Percentiles rank a stretch among this genome's conserved stretches.
phyloP scores from a whole-genome alignment of 2,329 filamentous ascomycete genomes.

The Stachybotrys chlorohalonatus region DNA sequence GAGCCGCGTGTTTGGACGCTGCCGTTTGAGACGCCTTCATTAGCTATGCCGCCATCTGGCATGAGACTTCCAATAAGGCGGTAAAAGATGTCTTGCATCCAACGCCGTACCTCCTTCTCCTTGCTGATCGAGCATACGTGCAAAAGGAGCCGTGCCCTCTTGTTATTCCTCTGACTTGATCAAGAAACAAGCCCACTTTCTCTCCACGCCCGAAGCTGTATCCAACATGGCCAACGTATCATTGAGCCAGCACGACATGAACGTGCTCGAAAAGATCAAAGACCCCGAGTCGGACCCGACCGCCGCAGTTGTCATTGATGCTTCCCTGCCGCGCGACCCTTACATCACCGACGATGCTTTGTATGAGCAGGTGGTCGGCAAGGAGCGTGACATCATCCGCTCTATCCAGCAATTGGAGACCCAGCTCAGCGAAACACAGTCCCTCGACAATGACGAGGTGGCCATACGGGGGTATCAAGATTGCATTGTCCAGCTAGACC shows the following conservation, averaged over 20 bases:
- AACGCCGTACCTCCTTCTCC: too few relatives aligned
- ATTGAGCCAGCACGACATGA: constrained; percentile 49
- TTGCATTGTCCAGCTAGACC: constrained; percentile 39
- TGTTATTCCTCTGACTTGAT: too few relatives aligned
- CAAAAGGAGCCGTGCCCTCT: too few relatives aligned
- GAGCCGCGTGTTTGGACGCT: too few relatives aligned
- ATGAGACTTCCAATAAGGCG: too few relatives aligned
- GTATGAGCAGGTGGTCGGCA: constrained; percentile 41
- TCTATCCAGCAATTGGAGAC: constrained; percentile 47
- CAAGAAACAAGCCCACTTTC: background rate
- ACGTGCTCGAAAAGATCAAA: constrained; percentile 57
- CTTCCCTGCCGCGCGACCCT: constrained; percentile 46
- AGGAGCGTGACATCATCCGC: constrained; percentile 44
- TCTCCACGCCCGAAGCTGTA: background rate
- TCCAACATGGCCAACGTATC: constrained; percentile 36
- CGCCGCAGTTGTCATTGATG: constrained; percentile 43
- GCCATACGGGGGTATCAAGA: constrained; percentile 35
- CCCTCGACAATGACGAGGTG: constrained; percentile 22
- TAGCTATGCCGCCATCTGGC: too few relatives aligned
- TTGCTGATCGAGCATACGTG: too few relatives aligned
- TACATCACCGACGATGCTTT: constrained; percentile 39
- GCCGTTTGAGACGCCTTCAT: too few relatives aligned
- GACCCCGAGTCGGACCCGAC: constrained; percentile 55
- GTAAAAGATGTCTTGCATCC: too few relatives aligned
- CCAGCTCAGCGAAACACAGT: constrained; percentile 34